Evolutionary conservation across 495 filamentous ascomycete genomes (phyloP).

Genomic region (Penicillium ucsense): DNA sequence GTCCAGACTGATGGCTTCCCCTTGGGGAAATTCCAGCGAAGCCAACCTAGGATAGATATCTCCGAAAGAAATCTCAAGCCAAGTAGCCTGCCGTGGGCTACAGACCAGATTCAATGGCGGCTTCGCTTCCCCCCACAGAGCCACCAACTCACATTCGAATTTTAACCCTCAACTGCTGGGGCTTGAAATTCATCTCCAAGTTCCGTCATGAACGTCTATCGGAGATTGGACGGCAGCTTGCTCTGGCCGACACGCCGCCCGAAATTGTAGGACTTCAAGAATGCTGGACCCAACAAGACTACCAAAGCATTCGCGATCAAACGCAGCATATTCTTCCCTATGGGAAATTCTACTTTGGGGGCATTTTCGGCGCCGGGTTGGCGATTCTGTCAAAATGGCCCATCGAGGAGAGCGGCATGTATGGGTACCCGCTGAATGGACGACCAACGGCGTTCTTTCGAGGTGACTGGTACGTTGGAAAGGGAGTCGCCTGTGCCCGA

Average conservation of each 20-base stretch:
- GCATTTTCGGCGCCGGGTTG: constrained; percentile 79
- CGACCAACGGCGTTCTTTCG: constrained; percentile 87
- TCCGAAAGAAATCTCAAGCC: too few relatives aligned
- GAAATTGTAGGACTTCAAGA: constrained; percentile 92
- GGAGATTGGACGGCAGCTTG: constrained; percentile 73
- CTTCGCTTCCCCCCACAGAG: constrained; percentile 9
- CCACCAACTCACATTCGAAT: constrained; percentile 50
- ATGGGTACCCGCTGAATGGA: constrained; percentile 83
- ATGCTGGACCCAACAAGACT: constrained; percentile 91
- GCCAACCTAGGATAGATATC: too few relatives aligned
- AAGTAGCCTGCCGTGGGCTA: too few relatives aligned
- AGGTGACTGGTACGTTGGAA: constrained; percentile 88
- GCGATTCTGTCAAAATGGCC: constrained; percentile 94
- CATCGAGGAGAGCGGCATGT: constrained; percentile 86
- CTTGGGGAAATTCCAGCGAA: too few relatives aligned
- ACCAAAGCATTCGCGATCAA: constrained; percentile 64
- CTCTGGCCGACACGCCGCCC: constrained; percentile 54
- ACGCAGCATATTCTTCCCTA: constrained; percentile 77
- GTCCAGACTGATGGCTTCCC: too few relatives aligned
- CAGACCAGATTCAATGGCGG: constrained; percentile 7
- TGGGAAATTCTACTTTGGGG: constrained; percentile 88
- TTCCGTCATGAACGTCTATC: constrained; percentile 68
- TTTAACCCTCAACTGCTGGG: constrained; percentile 91
- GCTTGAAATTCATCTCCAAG: constrained; percentile 77
- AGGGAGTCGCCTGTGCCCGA: constrained; percentile 80